Percentiles rank a stretch among this genome's conserved stretches.
phyloP scores from a whole-genome alignment of 2,329 filamentous ascomycete species.

The Arachnopeziza araneosa region DNA sequence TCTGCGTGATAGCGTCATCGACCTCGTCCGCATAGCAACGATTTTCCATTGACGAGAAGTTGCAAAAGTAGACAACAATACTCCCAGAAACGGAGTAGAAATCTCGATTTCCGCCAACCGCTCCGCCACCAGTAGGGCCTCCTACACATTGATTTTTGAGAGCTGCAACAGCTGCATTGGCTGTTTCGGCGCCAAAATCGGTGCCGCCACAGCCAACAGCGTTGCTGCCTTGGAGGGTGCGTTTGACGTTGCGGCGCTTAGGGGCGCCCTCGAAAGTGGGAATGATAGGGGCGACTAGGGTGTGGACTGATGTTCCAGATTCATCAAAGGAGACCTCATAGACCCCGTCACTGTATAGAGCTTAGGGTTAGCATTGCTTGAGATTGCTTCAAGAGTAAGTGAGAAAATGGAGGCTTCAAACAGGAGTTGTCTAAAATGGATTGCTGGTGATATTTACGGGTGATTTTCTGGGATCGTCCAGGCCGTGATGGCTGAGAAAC shows the following conservation, averaged over 20 bases:
- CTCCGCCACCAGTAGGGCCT: not conserved
- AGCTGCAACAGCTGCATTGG: not conserved
- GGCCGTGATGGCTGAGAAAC: not conserved
- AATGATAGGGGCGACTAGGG: not conserved
- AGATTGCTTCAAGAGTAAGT: not conserved
- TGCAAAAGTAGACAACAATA: not conserved
- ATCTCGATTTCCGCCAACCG: not conserved
- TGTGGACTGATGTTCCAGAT: not conserved
- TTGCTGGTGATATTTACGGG: not conserved
- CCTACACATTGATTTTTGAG: not conserved
- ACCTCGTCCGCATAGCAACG: not conserved
- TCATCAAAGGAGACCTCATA: not conserved
- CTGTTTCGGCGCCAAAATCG: not conserved
- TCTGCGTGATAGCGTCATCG: not conserved
- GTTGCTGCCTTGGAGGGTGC: not conserved
- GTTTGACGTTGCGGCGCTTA: not conserved
- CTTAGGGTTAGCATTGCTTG: not conserved
- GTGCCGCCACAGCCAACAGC: not conserved
- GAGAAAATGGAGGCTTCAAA: not conserved
- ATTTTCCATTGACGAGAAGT: not conserved
- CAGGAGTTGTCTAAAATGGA: too few relatives aligned
- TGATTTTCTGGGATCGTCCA: not conserved
- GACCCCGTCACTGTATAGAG: not conserved
- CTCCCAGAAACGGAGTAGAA: not conserved
- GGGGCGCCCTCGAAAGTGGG: not conserved